These are phyloP conservation scores for Alternaria panax DNA, from an alignment of 2,329 filamentous ascomycete species.

Conservation along the genomic window DNA sequence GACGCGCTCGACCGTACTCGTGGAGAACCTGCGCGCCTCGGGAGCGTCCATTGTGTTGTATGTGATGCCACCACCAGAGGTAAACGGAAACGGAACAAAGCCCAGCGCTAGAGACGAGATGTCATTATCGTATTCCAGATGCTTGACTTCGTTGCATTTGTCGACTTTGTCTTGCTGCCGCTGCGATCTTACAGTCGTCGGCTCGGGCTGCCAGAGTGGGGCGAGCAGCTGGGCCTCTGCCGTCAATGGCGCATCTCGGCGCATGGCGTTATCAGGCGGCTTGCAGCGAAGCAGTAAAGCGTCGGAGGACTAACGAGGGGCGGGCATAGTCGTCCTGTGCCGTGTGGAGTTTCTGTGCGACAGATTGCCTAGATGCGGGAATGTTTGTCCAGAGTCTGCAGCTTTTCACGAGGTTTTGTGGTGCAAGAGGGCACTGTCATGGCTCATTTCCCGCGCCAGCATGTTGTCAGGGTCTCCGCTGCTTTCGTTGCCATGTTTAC, in stretches of 20 bases:
- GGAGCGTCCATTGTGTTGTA: constrained; percentile 41
- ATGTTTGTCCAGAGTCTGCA: constrained; percentile 12
- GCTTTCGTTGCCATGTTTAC: constrained; percentile 10
- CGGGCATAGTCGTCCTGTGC: constrained; percentile 14
- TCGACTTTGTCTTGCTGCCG: constrained; percentile 5
- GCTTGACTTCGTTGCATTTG: background rate
- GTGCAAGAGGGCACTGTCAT: background rate
- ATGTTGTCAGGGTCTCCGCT: constrained; percentile 7
- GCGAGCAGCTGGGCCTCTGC: constrained; percentile 18
- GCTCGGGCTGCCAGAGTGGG: constrained; percentile 19
- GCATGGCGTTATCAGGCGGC: constrained; percentile 24
- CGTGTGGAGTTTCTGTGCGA: constrained; percentile 13
- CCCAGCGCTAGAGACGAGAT: constrained; percentile 35
- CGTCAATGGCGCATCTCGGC: constrained; percentile 15
- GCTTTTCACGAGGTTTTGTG: constrained; percentile 3
- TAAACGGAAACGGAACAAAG: constrained; percentile 33
- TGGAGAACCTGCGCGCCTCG: constrained; percentile 42
- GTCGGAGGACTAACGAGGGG: constrained; percentile 14
- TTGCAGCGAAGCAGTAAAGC: constrained; percentile 19
- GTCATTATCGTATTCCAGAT: constrained; percentile 20
- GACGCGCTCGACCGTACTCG: constrained; percentile 36
- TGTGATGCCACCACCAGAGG: constrained; percentile 25
- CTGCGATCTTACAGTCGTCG: constrained; percentile 9
- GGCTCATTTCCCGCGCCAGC: background rate
- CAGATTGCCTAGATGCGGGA: constrained; percentile 14